Evolutionary conservation across 2,329 filamentous ascomycete species (phyloP).

Genomic region (Dactylellina haptotyla): DNA sequence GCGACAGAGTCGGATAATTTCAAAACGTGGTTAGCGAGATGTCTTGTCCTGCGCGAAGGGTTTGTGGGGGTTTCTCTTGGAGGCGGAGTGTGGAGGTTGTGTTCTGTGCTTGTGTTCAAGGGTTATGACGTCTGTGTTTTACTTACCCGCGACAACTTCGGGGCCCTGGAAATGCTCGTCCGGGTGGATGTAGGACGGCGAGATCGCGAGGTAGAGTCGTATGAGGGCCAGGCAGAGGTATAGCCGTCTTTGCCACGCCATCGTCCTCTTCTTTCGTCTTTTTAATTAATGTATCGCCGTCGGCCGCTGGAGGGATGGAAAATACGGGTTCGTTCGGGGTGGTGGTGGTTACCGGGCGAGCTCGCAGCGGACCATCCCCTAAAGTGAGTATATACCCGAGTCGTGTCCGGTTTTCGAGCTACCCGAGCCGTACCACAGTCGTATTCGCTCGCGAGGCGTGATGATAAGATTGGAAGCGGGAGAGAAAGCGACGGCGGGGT

Average conservation of each 20-base stretch:
- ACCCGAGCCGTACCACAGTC: too few relatives aligned
- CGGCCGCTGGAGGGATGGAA: neutral
- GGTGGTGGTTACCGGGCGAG: too few relatives aligned
- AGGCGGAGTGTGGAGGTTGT: neutral
- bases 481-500: too few relatives aligned
- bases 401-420: too few relatives aligned
- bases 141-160: constrained; percentile 92
- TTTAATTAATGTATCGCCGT: too few relatives aligned
- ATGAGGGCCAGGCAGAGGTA: constrained; percentile 86
- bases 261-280: constrained; percentile 68
- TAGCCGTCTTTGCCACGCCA: constrained; percentile 78
- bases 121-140: constrained; percentile 17
- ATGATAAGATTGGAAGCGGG: too few relatives aligned
- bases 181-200: constrained; percentile 94
- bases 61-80: neutral
- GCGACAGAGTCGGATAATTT: neutral
- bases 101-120: neutral
- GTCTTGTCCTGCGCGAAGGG: too few relatives aligned
- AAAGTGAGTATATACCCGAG: too few relatives aligned
- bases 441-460: too few relatives aligned
- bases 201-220: constrained; percentile 91
- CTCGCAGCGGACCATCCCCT: too few relatives aligned
- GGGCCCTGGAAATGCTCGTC: constrained; percentile 99
- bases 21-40: constrained; percentile 7
- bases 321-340: too few relatives aligned